Conservation (phyloP, 2,329 filamentous ascomycete species). For the Colletotrichum tabaci region DNA sequence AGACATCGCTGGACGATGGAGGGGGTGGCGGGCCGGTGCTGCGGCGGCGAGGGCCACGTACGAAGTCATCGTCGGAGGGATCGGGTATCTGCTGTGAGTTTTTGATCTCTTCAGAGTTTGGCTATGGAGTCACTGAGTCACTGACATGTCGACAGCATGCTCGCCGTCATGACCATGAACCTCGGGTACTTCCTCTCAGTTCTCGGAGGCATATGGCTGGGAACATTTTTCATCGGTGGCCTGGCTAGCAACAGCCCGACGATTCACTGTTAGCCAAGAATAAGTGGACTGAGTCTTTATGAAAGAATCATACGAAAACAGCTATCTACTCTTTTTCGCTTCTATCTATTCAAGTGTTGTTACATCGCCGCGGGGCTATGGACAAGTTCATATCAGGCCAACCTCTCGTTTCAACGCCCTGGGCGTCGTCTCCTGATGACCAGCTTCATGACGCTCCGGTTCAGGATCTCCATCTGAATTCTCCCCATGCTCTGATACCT, state of each 20-base stretch:
- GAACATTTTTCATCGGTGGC: constrained; percentile 59
- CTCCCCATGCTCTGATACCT: neutral
- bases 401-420: neutral
- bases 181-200: constrained; percentile 87
- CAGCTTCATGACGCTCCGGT: neutral
- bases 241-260: constrained; percentile 7
- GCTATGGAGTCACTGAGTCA: neutral
- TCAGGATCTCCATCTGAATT: no score
- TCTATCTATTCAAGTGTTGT: fast-evolving
- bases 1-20: constrained; percentile 27
- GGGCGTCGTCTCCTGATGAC: neutral
- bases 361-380: no score
- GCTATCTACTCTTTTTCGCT: neutral
- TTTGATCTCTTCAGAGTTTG: no score
- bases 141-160: constrained; percentile 73
- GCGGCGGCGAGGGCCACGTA: constrained; percentile 42
- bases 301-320: fast-evolving
- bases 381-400: neutral
- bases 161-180: constrained; percentile 92
- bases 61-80: constrained; percentile 71
- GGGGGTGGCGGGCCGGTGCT: constrained; percentile 40
- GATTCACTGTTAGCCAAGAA: neutral
- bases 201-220: constrained; percentile 83
- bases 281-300: neutral
- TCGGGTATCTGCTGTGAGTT: constrained; percentile 89